phyloP scores from a whole-genome alignment of 176 grass and related monocot genomes.

The Oryza australiensis region DNA sequence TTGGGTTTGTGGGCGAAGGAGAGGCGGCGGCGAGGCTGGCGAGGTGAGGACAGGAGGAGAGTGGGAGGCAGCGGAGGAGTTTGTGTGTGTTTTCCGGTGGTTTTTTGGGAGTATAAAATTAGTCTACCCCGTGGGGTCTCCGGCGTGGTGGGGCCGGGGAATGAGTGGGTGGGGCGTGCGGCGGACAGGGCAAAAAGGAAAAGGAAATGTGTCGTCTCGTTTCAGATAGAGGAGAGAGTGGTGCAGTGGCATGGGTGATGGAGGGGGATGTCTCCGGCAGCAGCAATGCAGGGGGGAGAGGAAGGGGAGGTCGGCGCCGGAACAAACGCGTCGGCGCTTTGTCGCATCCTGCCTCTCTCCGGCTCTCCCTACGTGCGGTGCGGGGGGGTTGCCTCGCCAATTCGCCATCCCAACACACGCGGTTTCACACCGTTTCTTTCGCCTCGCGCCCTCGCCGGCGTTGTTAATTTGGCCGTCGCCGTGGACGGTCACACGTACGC shows the following conservation, averaged over 20 bases:
- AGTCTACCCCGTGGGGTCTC: too few species aligned
- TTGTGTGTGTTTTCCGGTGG: slow-evolving; percentile 9
- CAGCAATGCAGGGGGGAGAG: too few species aligned
- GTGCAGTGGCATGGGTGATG: background rate
- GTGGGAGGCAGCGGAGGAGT: background rate
- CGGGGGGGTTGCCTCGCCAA: background rate
- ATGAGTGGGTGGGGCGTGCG: background rate
- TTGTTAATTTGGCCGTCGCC: too few species aligned
- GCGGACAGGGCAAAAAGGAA: background rate
- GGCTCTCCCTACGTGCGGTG: background rate
- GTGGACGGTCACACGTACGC: too few species aligned
- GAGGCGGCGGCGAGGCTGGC: background rate
- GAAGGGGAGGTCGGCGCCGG: background rate
- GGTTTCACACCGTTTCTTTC: background rate
- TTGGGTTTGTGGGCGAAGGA: slow-evolving; percentile 1
- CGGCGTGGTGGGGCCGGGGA: background rate
- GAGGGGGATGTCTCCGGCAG: background rate
- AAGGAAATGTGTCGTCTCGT: background rate
- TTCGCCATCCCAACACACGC: background rate
- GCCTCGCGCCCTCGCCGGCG: background rate
- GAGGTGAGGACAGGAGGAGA: background rate
- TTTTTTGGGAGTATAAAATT: slow-evolving; percentile 19
- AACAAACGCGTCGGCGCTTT: slow-evolving; percentile 31
- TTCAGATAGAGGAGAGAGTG: too few species aligned
- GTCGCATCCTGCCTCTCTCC: slow-evolving; percentile 39